Base-by-base conservation (phyloP, 2,329 filamentous ascomycete species). In the Beauveria medogensis region DNA sequence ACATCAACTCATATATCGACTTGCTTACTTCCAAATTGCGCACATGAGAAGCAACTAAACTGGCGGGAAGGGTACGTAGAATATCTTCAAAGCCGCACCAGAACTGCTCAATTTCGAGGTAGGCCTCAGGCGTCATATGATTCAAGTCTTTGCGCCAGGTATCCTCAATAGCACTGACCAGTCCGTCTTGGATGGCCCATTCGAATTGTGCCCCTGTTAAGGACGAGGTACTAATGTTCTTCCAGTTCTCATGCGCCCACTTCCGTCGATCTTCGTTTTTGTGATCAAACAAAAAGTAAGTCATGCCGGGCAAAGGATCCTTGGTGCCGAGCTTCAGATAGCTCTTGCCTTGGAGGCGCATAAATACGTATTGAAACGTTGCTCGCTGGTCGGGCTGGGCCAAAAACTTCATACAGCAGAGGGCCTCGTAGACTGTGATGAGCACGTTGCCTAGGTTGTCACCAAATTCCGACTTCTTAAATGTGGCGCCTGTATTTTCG, bases 401-500 rank as follows among this genome's bases (percentile, higher is more conserved):
- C 63, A 97, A 79, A 70, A 95, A 91, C 1, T 88, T 81, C 65
- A 92, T 85, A 72, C 89, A 96, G 71, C 92, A 96, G 56, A 97
- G 77, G 0, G 89, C 88, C 72, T 97, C 93, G 68, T 95, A 96
- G 34, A 97, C 83, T 12, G 91, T 88, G 62, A 94, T 83, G 55
- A 95, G 82, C 7, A 90, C 85, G 30, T 83, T 77, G 2, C 81
- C 75, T 30, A 82, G 74, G 7, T 80, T 71, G 22, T 75, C 74
- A 14, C 77, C 78, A 43, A 83, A 74, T 57, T 77, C 75, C 0
- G 74, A 68, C 46, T 79, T 78, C 52, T 75, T 77, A 70, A 82
- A 82, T 2, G 70, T 69, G 2, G 74, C 75, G 24, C 80, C 77
- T 9, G 74, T 70, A 44, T 74, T 72, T 57, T 82, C 78, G 4